These are phyloP conservation scores for Pluteus cervinus DNA, from an alignment of 768 basidiomycete species.

Conservation along the genomic window DNA sequence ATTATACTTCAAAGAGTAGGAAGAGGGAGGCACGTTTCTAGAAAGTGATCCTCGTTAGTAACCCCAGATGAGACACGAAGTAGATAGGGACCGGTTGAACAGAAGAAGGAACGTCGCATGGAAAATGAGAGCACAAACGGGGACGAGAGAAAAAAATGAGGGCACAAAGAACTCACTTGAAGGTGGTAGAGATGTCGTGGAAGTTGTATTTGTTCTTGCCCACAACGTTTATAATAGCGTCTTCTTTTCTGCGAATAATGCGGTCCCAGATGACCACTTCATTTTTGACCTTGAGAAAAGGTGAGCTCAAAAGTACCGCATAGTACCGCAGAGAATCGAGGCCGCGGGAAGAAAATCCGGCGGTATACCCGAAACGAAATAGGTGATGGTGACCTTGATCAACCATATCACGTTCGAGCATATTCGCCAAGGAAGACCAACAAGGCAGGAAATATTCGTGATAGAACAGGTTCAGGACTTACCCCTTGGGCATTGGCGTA, in stretches of 20 bases:
- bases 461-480: too few species aligned
- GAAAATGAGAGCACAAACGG: conserved; percentile 4
- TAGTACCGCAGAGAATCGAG: too few species aligned
- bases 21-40: conserved; percentile 59
- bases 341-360: conserved; percentile 6
- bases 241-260: conserved; percentile 75
- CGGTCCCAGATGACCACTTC: conserved; percentile 90
- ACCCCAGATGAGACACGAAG: too few species aligned
- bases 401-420: too few species aligned
- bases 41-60: conserved; percentile 6
- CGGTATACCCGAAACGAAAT: conserved; percentile 17
- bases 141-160: conserved; percentile 4
- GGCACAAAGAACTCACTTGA: conserved; percentile 76
- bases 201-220: conserved; percentile 83
- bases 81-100: too few species aligned
- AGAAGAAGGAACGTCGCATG: too few species aligned
- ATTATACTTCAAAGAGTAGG: conserved; percentile 80
- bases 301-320: too few species aligned
- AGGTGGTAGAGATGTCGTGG: conserved; percentile 65
- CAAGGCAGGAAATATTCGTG: too few species aligned
- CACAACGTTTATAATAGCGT: conserved; percentile 58
- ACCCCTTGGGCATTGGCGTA: conserved; percentile 72
- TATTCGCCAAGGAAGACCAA: too few species aligned
- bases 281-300: conserved; percentile 54
- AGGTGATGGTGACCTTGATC: background rate